A percentile compares a stretch with the other conserved stretches of the same genome.
These are phyloP conservation scores for Penicillium sp. DNA, from an alignment of 2,329 filamentous ascomycete genomes.

Conservation along the genomic window DNA sequence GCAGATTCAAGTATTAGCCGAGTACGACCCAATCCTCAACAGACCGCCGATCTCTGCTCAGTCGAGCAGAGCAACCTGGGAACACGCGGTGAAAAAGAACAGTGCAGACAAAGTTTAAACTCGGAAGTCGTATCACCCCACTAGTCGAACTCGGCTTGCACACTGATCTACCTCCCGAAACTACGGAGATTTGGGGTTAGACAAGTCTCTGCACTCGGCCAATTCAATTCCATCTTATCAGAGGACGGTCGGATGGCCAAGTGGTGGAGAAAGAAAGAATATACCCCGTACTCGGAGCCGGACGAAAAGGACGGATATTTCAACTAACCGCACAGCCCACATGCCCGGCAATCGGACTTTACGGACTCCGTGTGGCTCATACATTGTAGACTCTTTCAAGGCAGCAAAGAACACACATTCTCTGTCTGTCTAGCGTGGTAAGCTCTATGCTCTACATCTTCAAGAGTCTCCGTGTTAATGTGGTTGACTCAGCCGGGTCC, in stretches of 20 bases:
- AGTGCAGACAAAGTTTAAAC: slow-evolving; percentile 1
- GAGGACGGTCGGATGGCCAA: neutral
- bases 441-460: neutral
- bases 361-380: slow-evolving; percentile 10
- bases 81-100: neutral
- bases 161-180: neutral
- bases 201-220: neutral
- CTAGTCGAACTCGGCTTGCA: neutral
- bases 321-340: slow-evolving; percentile 1
- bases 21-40: neutral
- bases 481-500: slow-evolving; percentile 1
- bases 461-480: neutral
- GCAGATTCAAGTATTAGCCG: neutral
- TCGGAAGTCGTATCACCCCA: slow-evolving; percentile 4
- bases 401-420: neutral
- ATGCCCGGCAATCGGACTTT: slow-evolving; percentile 22
- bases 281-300: neutral
- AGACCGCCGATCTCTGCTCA: slow-evolving; percentile 8
- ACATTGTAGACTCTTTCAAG: neutral
- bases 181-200: neutral
- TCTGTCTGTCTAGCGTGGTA: neutral
- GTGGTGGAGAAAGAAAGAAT: neutral
- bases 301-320: slow-evolving; percentile 14
- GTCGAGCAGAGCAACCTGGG: neutral
- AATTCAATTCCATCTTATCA: neutral